Evolutionary conservation across 2,329 filamentous ascomycete species (phyloP), one percentile per base, ranked within the genome.

Genomic region (Didymella pinodella): DNA sequence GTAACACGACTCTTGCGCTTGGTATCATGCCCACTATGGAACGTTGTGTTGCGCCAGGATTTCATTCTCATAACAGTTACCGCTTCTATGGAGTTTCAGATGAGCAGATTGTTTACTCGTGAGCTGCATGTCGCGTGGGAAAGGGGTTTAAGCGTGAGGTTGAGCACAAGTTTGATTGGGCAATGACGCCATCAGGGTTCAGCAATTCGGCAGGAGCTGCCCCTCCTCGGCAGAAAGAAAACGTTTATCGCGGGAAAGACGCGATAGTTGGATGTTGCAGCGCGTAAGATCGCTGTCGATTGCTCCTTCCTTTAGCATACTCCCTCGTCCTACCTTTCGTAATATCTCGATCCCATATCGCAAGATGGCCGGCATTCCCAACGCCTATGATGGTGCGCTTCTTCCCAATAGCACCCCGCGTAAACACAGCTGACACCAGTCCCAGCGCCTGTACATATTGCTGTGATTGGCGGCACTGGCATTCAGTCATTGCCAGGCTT

Each of bases 401-500:
- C 47, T 36, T 32, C 36, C 34, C 40, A 31, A n/a, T 38, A 29
- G 29, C n/a, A 47, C 44, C 32, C 4, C 29, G 26, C 34, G 31
- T 25, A 14, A 31, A 2, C 40, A 26, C 22, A 44, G 44, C 64
- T 66, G 48, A 71, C 51, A 61, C 51, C 41, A 51, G 26, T 1
- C 32, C 26, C 70, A 83, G 81, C 77, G 56, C 80, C 82, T 40
- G 79, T 84, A 63, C 76, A 76, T 56, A 83, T 84, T 55, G 82
- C 81, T 64, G 81, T 84, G 44, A 83, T 84, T 56, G 82, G 82
- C 72, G 95, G 95, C 70, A 99, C 95, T 38, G 95, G 95, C 54
- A 90, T 99, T 63, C 88, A 90, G 77, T 88, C 92, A 68, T 90
- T 99, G 66, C 89, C 92, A 28, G 89, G 90, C 79, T 98, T 95